phyloP scores from a whole-genome alignment of 208 protist species.

The Leishmania turanica region DNA sequence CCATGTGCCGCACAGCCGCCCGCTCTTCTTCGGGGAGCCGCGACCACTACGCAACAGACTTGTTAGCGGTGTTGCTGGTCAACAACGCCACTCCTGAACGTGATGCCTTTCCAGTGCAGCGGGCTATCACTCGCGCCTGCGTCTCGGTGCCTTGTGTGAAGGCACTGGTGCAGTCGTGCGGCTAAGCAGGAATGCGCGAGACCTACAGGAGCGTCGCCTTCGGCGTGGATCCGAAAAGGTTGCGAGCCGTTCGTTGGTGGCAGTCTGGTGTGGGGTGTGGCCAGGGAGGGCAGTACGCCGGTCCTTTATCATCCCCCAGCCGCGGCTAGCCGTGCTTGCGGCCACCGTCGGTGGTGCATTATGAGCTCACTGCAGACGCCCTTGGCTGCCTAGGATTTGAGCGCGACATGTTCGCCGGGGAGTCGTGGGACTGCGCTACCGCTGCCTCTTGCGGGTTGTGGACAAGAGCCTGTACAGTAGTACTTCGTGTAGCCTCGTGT shows the following conservation, averaged over 20 bases:
- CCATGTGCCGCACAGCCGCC: slow-evolving; percentile 10
- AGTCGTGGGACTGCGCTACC: slow-evolving; percentile 22
- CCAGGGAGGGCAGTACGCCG: slow-evolving; percentile 7
- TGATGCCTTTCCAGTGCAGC: slow-evolving; percentile 13
- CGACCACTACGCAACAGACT: slow-evolving; percentile 15
- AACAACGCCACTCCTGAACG: slow-evolving; percentile 22
- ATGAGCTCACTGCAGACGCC: slow-evolving; percentile 34
- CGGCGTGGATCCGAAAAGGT: neutral
- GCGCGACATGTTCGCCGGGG: slow-evolving; percentile 14
- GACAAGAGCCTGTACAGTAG: slow-evolving; percentile 35
- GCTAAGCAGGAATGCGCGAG: neutral
- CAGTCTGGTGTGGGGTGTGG: slow-evolving; percentile 6
- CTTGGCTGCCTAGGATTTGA: slow-evolving; percentile 14
- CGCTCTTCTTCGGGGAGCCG: slow-evolving; percentile 24
- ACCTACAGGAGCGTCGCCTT: slow-evolving; percentile 10
- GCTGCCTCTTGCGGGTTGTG: slow-evolving; percentile 5
- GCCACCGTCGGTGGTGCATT: slow-evolving; percentile 36
- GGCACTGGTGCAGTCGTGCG: slow-evolving; percentile 1
- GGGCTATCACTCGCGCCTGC: slow-evolving; percentile 6
- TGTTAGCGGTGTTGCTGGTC: slow-evolving; percentile 18
- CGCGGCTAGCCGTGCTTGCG: slow-evolving; percentile 46
- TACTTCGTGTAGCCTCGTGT: slow-evolving; percentile 59
- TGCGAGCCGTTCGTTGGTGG: slow-evolving; percentile 2
- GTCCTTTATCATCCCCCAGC: slow-evolving; percentile 41
- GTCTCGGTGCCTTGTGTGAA: slow-evolving; percentile 12